These are phyloP conservation scores for Tilletia caries DNA, from an alignment of 1,284 basidiomycete species.

Conservation along the genomic window DNA sequence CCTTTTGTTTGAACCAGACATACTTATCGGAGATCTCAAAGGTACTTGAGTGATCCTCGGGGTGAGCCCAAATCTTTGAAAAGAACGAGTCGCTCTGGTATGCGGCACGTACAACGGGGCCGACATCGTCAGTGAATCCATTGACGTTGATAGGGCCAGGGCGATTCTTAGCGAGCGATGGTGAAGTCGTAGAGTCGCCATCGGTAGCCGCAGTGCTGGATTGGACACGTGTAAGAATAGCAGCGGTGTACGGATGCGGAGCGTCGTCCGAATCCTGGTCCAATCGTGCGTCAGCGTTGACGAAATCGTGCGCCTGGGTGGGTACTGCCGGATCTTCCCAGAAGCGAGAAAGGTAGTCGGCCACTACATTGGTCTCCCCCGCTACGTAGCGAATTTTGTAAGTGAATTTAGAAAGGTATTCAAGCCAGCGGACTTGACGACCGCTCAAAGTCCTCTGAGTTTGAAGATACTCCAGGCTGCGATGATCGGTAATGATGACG, in stretches of 20 bases:
- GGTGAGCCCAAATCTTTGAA: background rate
- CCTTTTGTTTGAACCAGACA: background rate
- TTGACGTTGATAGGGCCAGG: too few relatives aligned
- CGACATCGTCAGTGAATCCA: background rate
- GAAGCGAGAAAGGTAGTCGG: slow-evolving; percentile 18
- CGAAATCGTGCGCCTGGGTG: background rate
- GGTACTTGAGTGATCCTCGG: background rate
- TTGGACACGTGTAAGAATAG: background rate
- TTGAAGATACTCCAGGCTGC: slow-evolving; percentile 33
- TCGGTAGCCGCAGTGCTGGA: background rate
- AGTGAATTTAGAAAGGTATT: slow-evolving; percentile 51
- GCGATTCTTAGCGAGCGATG: background rate
- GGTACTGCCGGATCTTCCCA: background rate
- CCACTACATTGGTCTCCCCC: slow-evolving; percentile 32
- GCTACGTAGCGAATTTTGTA: slow-evolving; percentile 53
- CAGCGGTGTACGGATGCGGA: background rate
- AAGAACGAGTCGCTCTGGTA: background rate
- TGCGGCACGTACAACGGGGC: background rate
- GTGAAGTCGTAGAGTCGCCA: too few relatives aligned
- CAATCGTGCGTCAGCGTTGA: background rate
- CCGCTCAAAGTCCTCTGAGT: slow-evolving; percentile 52
- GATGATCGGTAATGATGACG: slow-evolving; percentile 20
- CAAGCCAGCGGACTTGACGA: slow-evolving; percentile 55
- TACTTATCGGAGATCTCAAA: background rate
- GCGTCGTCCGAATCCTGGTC: background rate